These are phyloP conservation scores for Ceratobasidium sp. DNA, from an alignment of 1,284 basidiomycete genomes.

Conservation along the genomic window DNA sequence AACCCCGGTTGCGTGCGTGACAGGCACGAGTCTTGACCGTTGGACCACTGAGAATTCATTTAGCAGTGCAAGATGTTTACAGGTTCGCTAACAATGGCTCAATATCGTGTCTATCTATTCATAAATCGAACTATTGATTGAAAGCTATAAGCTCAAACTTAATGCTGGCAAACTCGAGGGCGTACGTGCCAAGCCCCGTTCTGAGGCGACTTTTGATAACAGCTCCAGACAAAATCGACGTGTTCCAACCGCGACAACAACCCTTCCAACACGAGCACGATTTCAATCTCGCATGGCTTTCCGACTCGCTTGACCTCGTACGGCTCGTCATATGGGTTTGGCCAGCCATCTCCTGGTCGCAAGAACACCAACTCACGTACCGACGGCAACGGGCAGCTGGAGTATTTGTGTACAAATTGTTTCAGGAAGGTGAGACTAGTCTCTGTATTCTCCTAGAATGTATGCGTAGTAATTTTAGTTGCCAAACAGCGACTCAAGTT, in stretches of 20 bases:
- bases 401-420: not conserved
- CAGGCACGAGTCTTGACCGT: too few relatives aligned
- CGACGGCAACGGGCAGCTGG: not conserved
- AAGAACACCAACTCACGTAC: not conserved
- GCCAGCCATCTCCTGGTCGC: not conserved
- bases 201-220: not conserved
- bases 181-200: not conserved
- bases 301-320: not conserved
- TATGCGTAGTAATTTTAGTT: too few relatives aligned
- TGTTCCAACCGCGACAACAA: not conserved
- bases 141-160: too few relatives aligned
- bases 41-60: too few relatives aligned
- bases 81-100: too few relatives aligned
- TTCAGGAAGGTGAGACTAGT: not conserved
- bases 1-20: too few relatives aligned
- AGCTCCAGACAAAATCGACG: not conserved
- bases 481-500: not conserved
- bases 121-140: too few relatives aligned
- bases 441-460: not conserved
- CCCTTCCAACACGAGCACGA: not conserved
- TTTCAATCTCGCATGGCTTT: not conserved
- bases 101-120: too few relatives aligned
- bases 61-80: too few relatives aligned
- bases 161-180: not conserved
- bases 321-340: not conserved